Percentiles rank a stretch among this genome's conserved stretches.
phyloP scores from a whole-genome alignment of 495 filamentous ascomycete genomes.

The Podospora australis region DNA sequence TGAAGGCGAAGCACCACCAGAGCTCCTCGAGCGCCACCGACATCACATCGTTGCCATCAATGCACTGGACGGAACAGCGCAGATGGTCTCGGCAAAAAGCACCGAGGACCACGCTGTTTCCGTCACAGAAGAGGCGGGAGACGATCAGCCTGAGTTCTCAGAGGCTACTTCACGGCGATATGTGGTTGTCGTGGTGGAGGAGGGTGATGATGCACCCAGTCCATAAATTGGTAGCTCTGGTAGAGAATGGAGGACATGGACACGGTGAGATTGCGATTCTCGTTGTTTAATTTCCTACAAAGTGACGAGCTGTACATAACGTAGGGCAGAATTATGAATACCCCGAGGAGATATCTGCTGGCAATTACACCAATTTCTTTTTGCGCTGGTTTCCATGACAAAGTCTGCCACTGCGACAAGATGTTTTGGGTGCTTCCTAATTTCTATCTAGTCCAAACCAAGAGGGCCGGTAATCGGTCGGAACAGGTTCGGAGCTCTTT shows the following conservation, averaged over 20 bases:
- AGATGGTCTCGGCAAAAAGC: conserved; percentile 10
- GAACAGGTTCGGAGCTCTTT: too few relatives aligned
- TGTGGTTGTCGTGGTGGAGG: conserved; percentile 24
- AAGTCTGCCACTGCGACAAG: too few relatives aligned
- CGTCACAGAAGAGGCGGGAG: conserved; percentile 19
- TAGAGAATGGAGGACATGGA: too few relatives aligned
- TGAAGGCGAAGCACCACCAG: conserved; percentile 22
- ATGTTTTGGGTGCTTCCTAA: too few relatives aligned
- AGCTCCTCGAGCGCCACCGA: conserved; percentile 16
- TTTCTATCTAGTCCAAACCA: too few relatives aligned
- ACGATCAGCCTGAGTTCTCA: conserved; percentile 10
- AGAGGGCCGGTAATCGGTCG: too few relatives aligned
- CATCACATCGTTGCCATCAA: conserved; percentile 28
- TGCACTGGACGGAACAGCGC: conserved; percentile 19
- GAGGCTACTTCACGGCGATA: conserved; percentile 18
- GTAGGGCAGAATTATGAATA: neutral
- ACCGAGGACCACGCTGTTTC: conserved; percentile 18
- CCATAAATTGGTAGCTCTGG: too few relatives aligned
- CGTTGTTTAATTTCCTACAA: too few relatives aligned
- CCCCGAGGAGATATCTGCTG: too few relatives aligned
- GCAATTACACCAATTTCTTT: too few relatives aligned
- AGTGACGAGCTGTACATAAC: neutral
- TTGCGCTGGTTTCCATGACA: too few relatives aligned
- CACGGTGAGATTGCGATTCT: too few relatives aligned
- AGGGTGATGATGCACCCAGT: conserved; percentile 15